These are phyloP conservation scores for Rhodotorula sp. DNA, from an alignment of 1,284 basidiomycete species.

Conservation along the genomic window DNA sequence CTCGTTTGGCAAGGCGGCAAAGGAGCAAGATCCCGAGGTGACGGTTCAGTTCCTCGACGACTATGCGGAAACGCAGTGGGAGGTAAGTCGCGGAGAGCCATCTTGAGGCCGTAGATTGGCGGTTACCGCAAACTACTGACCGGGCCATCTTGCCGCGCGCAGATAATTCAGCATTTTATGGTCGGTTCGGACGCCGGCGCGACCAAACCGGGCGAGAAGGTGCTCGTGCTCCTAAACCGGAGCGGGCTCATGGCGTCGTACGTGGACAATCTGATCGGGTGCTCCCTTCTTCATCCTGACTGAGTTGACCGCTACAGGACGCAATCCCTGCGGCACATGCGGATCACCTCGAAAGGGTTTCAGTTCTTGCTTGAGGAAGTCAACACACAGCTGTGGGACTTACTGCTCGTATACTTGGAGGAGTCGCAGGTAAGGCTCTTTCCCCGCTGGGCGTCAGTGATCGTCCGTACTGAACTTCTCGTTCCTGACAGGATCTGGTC, in stretches of 20 bases:
- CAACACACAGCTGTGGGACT: constrained; percentile 97
- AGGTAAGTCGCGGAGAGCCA: constrained; percentile 48
- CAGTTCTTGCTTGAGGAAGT: constrained; percentile 95
- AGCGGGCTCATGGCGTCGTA: constrained; percentile 36
- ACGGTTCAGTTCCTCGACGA: constrained; percentile 55
- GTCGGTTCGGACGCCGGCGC: constrained; percentile 64
- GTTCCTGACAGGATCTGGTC: constrained; percentile 65
- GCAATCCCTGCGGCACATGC: constrained; percentile 50
- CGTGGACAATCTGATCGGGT: background rate
- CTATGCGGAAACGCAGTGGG: constrained; percentile 90
- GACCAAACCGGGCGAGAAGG: constrained; percentile 25
- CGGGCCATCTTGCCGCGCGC: background rate
- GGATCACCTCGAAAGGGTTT: constrained; percentile 93
- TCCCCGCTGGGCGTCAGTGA: no score
- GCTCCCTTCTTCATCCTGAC: no score
- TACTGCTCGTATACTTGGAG: constrained; percentile 83
- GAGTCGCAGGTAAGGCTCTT: constrained; percentile 66
- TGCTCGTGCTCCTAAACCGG: constrained; percentile 21
- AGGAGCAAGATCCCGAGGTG: constrained; percentile 52
- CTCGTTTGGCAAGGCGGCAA: constrained; percentile 84
- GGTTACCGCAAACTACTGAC: background rate
- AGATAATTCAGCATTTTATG: constrained; percentile 96
- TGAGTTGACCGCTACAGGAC: constrained; percentile 58
- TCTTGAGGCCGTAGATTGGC: no score
- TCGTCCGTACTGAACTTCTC: background rate